A percentile compares a stretch with the other conserved stretches of the same genome.
Evolutionary conservation across 208 protist genomes (phyloP).

Genomic region (Wallacemonas sp.): DNA sequence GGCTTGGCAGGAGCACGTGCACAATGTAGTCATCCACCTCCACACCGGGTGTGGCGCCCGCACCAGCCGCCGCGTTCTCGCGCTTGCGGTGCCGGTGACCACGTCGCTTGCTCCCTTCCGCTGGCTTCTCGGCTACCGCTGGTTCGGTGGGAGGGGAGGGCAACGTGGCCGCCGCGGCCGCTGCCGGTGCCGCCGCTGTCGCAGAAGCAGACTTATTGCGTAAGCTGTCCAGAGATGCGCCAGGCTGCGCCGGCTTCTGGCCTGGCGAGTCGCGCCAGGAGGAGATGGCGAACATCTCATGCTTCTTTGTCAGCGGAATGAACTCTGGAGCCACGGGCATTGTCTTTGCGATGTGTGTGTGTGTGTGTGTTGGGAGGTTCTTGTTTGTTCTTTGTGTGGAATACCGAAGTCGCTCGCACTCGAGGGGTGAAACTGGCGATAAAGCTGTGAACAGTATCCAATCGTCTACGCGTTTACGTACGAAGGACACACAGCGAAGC

Average conservation of each 20-base stretch:
- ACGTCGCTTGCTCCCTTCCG: background rate
- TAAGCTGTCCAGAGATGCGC: background rate
- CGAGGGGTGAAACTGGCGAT: too few relatives aligned
- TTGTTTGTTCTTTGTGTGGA: background rate
- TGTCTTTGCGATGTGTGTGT: too few relatives aligned
- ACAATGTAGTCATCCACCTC: slow-evolving; percentile 76
- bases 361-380: too few relatives aligned
- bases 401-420: too few relatives aligned
- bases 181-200: background rate
- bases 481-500: too few relatives aligned
- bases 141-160: too few relatives aligned
- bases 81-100: slow-evolving; percentile 1
- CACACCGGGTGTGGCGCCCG: slow-evolving; percentile 9
- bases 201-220: background rate
- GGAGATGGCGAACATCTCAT: slow-evolving; percentile 68
- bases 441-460: too few relatives aligned
- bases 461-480: too few relatives aligned
- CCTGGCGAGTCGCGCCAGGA: slow-evolving; percentile 70
- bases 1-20: slow-evolving; percentile 41
- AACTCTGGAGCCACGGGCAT: slow-evolving; percentile 71
- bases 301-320: slow-evolving; percentile 71
- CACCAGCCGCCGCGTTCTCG: background rate
- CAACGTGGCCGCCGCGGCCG: background rate
- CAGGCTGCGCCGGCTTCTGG: slow-evolving; percentile 10
- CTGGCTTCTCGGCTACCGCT: background rate